phyloP scores from a whole-genome alignment of 2,329 filamentous ascomycete species.

The Sodiomyces alkalinus region DNA sequence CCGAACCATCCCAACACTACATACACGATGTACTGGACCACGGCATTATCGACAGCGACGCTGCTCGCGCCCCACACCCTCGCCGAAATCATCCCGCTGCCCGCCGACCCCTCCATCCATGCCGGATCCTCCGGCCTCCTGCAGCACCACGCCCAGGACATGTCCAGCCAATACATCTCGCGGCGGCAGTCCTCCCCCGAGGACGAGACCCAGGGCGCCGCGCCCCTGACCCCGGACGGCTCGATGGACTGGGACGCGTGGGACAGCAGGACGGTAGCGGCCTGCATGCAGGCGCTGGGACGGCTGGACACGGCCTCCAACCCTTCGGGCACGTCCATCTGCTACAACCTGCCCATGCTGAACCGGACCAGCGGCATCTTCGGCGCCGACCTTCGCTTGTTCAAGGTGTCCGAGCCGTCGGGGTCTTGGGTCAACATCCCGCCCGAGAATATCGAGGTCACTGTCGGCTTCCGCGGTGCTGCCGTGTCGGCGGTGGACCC shows the following conservation, averaged over 20 bases:
- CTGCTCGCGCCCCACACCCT: conserved; percentile 5
- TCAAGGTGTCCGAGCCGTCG: conserved; percentile 46
- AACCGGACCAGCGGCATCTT: conserved; percentile 55
- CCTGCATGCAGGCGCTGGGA: conserved; percentile 43
- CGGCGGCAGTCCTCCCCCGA: conserved; percentile 7
- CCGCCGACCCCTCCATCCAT: conserved; percentile 14
- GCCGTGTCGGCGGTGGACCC: conserved; percentile 28
- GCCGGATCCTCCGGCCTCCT: conserved; percentile 10
- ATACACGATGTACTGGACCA: conserved; percentile 7
- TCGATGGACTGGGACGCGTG: conserved; percentile 39
- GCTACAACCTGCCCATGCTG: conserved; percentile 66
- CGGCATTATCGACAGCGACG: conserved; percentile 5
- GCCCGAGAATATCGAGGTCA: conserved; percentile 36
- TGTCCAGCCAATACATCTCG: conserved; percentile 9
- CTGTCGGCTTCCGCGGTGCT: conserved; percentile 38
- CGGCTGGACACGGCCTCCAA: conserved; percentile 46
- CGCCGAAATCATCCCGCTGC: conserved; percentile 6
- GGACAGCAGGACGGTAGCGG: conserved; percentile 34
- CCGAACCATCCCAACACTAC: not conserved
- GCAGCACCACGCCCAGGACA: conserved; percentile 6
- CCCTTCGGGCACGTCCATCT: conserved; percentile 62
- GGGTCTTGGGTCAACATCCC: conserved; percentile 37
- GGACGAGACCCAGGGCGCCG: conserved; percentile 14
- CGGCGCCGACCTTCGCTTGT: conserved; percentile 62
- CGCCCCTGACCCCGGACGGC: conserved; percentile 25